Evolutionary conservation across 1,284 basidiomycete genomes (phyloP).

Genomic region (Ganoderma resinaceum): DNA sequence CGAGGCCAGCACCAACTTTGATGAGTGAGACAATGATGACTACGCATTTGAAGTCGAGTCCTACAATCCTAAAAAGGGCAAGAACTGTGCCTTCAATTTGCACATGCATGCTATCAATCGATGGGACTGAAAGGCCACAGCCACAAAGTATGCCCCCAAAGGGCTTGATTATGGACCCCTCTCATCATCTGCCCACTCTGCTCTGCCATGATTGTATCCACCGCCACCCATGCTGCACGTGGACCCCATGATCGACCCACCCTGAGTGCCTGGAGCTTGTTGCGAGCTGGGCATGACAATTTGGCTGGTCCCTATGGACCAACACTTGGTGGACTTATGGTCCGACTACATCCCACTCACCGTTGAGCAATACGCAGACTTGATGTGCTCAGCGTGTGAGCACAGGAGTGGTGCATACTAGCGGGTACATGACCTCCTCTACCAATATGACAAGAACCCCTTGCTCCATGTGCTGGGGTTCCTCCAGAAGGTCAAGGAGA

Average conservation of each 20-base stretch:
- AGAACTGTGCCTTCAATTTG: too few relatives aligned
- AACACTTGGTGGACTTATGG: not conserved
- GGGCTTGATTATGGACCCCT: too few relatives aligned
- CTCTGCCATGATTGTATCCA: too few relatives aligned
- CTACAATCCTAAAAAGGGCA: too few relatives aligned
- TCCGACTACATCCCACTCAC: not conserved
- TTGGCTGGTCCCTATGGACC: not conserved
- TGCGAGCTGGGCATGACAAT: not conserved
- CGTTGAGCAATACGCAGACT: not conserved
- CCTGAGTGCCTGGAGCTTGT: not conserved
- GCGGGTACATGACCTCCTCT: not conserved
- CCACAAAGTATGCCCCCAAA: too few relatives aligned
- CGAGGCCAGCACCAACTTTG: too few relatives aligned
- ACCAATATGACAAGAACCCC: not conserved
- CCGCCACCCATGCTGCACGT: too few relatives aligned
- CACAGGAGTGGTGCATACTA: not conserved
- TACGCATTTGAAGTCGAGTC: too few relatives aligned
- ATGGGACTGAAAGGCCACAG: too few relatives aligned
- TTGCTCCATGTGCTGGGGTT: not conserved
- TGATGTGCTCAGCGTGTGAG: not conserved
- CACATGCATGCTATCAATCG: too few relatives aligned
- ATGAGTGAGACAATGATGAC: too few relatives aligned
- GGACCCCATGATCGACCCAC: not conserved
- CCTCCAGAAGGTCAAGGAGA: not conserved
- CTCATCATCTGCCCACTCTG: too few relatives aligned